These are phyloP conservation scores for Talaromyces sp. DNA, from an alignment of 2,329 filamentous ascomycete species.

Conservation along the genomic window DNA sequence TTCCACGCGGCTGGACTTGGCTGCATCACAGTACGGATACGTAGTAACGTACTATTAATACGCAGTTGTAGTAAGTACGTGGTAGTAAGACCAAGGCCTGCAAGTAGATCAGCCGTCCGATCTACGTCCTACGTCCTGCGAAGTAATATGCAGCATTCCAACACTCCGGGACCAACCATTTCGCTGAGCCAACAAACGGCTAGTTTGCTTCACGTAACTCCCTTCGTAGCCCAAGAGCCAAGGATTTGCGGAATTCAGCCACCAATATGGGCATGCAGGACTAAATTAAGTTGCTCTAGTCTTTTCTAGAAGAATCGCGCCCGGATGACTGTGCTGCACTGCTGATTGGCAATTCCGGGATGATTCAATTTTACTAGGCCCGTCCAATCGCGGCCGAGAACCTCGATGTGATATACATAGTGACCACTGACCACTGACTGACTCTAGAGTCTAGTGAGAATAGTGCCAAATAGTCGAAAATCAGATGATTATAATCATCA, in stretches of 20 bases:
- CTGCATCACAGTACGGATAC: not conserved
- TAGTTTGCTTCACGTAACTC: not conserved
- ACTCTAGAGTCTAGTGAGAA: no score
- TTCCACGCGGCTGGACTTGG: not conserved
- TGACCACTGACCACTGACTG: no score
- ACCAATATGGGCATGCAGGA: not conserved
- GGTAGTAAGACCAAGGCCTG: not conserved
- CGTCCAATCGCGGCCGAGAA: not conserved
- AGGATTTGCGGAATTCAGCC: not conserved
- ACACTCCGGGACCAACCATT: no score
- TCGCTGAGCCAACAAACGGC: not conserved
- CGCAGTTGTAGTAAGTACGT: no score
- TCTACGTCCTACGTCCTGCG: not conserved
- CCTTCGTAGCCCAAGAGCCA: not conserved
- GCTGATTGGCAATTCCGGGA: not conserved
- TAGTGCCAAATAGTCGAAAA: no score
- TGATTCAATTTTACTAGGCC: not conserved
- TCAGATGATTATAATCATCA: not conserved
- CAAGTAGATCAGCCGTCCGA: not conserved
- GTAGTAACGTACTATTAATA: no score
- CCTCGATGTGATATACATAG: not conserved
- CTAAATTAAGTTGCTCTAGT: not conserved
- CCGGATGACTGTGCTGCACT: not conserved
- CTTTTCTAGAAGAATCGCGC: not conserved
- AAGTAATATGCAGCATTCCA: not conserved